A percentile compares a stretch with the other conserved stretches of the same genome.
Evolutionary conservation across 805 yeast genomes (phyloP).

Genomic region (Starmera caribaea): DNA sequence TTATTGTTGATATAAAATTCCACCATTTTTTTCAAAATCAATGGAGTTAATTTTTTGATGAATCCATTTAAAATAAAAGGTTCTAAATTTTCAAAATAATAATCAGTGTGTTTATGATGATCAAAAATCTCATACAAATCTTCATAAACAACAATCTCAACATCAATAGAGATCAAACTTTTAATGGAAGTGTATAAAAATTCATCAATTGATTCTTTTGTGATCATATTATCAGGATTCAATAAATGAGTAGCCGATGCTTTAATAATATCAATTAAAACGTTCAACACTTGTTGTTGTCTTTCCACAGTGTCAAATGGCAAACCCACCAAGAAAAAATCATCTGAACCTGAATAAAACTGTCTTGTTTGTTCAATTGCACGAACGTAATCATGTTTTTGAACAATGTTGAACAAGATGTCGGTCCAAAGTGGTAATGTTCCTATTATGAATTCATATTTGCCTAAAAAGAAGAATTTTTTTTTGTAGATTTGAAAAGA

Average conservation of each 20-base stretch:
- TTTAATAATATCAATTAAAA: constrained; percentile 45
- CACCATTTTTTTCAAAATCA: constrained; percentile 53
- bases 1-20: constrained; percentile 30
- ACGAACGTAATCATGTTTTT: constrained; percentile 35
- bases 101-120: constrained; percentile 13
- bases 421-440: constrained; percentile 65
- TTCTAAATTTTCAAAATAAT: constrained; percentile 46
- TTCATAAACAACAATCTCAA: constrained; percentile 30
- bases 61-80: constrained; percentile 37
- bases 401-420: constrained; percentile 36
- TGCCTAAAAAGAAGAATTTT: constrained; percentile 43
- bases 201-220: constrained; percentile 17
- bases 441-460: constrained; percentile 46
- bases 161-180: constrained; percentile 28
- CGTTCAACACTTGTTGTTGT: constrained; percentile 38
- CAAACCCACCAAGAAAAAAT: constrained; percentile 44
- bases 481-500: constrained; percentile 31
- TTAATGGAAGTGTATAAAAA: constrained; percentile 30
- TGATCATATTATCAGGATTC: constrained; percentile 4
- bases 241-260: constrained; percentile 19
- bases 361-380: constrained; percentile 49
- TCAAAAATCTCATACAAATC: constrained; percentile 35
- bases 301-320: constrained; percentile 38
- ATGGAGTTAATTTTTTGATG: constrained; percentile 48
- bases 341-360: constrained; percentile 41